These are phyloP conservation scores for Linnemannia elongata DNA, from an alignment of 192 early-diverging fungal species.

Conservation along the genomic window DNA sequence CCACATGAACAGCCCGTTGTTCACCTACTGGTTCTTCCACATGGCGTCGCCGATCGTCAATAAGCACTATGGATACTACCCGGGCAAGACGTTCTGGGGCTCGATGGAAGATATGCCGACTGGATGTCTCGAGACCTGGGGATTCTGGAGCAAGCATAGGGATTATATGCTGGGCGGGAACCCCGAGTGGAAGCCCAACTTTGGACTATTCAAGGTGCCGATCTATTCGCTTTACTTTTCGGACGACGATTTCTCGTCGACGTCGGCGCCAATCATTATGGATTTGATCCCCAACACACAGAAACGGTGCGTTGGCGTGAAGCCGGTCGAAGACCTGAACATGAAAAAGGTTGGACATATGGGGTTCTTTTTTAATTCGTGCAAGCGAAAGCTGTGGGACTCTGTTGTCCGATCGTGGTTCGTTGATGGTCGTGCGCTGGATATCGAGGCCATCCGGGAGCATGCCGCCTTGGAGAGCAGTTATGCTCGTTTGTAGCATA, in stretches of 20 bases:
- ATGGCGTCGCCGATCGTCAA: conserved; percentile 48
- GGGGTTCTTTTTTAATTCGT: conserved; percentile 52
- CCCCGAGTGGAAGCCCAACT: conserved; percentile 56
- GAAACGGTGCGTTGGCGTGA: conserved; percentile 32
- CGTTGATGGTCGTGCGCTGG: conserved; percentile 40
- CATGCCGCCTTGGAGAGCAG: conserved; percentile 23
- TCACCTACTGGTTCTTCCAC: conserved; percentile 55
- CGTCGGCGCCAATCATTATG: conserved; percentile 40
- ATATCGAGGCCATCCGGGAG: conserved; percentile 34
- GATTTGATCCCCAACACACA: conserved; percentile 35
- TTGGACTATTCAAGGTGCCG: conserved; percentile 45
- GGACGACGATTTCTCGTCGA: conserved; percentile 45
- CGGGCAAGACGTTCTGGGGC: conserved; percentile 48
- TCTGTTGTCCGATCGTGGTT: conserved; percentile 39
- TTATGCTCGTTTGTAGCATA: conserved; percentile 36
- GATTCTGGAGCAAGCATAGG: conserved; percentile 38
- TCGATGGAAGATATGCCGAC: conserved; percentile 54
- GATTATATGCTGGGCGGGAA: conserved; percentile 56
- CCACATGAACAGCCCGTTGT: conserved; percentile 47
- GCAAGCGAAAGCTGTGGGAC: conserved; percentile 53
- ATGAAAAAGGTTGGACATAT: conserved; percentile 59
- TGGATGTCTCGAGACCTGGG: conserved; percentile 48
- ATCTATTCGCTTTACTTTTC: conserved; percentile 52
- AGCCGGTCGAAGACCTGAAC: conserved; percentile 42
- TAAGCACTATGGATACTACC: conserved; percentile 37